Conservation (phyloP, 148 eudicot species). For the Chenopodium album region DNA sequence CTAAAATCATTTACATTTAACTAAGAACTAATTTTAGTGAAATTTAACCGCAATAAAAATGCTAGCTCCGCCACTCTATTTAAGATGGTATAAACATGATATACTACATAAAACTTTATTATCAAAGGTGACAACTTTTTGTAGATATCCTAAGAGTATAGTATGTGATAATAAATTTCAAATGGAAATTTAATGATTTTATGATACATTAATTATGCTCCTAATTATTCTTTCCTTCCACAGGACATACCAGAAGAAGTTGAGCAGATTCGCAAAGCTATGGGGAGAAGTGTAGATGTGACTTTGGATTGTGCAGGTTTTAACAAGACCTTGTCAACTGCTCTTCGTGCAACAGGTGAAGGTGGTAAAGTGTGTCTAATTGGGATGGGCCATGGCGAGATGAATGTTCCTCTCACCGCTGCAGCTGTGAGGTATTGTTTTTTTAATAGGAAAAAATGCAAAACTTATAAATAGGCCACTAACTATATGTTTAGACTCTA, state of each 20-base stretch:
- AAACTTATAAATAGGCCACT: background rate
- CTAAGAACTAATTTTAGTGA: no score
- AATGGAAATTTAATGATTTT: background rate
- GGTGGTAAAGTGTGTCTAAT: conserved; percentile 92
- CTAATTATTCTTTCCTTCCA: background rate
- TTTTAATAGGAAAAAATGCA: background rate
- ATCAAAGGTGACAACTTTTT: no score
- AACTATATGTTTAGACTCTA: background rate
- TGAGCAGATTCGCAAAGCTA: conserved; percentile 49
- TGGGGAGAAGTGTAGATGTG: conserved; percentile 64
- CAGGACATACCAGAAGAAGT: conserved; percentile 68
- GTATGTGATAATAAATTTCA: background rate
- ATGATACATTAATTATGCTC: background rate
- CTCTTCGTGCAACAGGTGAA: conserved; percentile 65
- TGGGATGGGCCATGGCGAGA: conserved; percentile 78
- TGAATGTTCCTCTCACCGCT: conserved; percentile 83
- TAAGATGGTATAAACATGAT: no score
- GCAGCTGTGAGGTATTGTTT: conserved; percentile 78
- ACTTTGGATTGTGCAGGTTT: conserved; percentile 86
- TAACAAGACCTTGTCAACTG: conserved; percentile 87
- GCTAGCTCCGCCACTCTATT: no score
- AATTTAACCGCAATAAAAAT: no score
- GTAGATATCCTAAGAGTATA: no score
- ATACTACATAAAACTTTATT: no score
- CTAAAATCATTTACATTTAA: no score